phyloP scores from a whole-genome alignment of 306 rosid species.

The Cicer judaicum region DNA sequence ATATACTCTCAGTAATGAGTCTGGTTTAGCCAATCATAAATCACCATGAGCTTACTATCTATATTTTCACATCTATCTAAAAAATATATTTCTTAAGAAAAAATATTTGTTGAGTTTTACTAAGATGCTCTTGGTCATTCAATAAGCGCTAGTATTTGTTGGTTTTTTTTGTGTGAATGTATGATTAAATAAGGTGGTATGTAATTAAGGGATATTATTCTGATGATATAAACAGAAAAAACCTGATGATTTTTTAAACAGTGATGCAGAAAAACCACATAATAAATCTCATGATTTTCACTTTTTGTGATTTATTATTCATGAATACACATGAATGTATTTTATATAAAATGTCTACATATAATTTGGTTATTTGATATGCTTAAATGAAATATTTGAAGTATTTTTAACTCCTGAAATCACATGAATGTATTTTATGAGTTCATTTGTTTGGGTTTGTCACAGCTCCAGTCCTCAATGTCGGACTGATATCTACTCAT shows the following conservation, averaged over 20 bases:
- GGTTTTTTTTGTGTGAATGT: slow-evolving; percentile 9
- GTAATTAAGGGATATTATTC: not conserved
- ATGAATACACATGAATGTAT: no score
- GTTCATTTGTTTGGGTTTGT: slow-evolving; percentile 12
- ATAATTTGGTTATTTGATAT: not conserved
- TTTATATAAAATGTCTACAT: not conserved
- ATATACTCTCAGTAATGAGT: slow-evolving; percentile 1
- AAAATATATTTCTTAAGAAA: not conserved
- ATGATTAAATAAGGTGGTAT: slow-evolving; percentile 16
- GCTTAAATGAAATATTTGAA: not conserved
- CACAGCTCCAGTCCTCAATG: not conserved
- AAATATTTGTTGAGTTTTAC: not conserved
- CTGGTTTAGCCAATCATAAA: slow-evolving; percentile 35
- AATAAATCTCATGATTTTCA: no score
- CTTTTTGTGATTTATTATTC: no score
- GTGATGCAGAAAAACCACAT: slow-evolving; percentile 15
- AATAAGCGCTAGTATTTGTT: not conserved
- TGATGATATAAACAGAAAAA: no score
- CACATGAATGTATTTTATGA: not conserved
- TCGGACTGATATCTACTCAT: not conserved
- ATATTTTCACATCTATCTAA: slow-evolving; percentile 23
- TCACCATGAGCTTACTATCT: slow-evolving; percentile 17
- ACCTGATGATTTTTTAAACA: not conserved
- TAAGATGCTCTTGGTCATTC: slow-evolving; percentile 22
- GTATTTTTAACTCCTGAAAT: slow-evolving; percentile 13